phyloP scores from a whole-genome alignment of 768 basidiomycete species.

The Pleurotus eryngii region DNA sequence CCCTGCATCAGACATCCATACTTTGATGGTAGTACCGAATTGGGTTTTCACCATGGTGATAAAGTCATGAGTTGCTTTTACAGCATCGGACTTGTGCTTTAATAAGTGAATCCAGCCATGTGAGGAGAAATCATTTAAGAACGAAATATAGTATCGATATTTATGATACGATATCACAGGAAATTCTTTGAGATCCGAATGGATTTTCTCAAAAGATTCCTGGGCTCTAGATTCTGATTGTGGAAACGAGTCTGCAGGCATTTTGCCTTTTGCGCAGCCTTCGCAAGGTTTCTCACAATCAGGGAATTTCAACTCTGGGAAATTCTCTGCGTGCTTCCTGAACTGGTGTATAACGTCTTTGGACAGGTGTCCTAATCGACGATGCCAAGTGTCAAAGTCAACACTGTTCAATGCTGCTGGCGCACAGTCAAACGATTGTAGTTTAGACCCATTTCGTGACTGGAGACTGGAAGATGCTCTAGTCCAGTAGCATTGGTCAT shows the following conservation, averaged over 20 bases:
- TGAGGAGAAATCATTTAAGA: not conserved
- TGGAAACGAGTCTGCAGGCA: constrained; percentile 3
- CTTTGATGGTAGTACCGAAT: constrained; percentile 7
- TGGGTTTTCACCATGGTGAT: constrained; percentile 9
- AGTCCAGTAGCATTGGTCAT: not conserved
- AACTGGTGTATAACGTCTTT: not conserved
- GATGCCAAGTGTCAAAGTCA: not conserved
- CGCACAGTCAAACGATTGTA: no score
- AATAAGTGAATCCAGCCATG: constrained; percentile 5
- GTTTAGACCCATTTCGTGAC: not conserved
- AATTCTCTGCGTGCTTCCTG: not conserved
- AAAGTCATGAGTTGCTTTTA: constrained; percentile 2
- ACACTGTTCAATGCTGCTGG: not conserved
- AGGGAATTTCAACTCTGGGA: not conserved
- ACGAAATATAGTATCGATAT: not conserved
- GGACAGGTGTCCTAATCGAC: not conserved
- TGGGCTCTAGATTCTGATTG: not conserved
- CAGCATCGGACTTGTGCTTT: constrained; percentile 10
- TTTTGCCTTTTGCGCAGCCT: constrained; percentile 8
- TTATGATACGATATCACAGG: not conserved
- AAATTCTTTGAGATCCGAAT: constrained; percentile 5
- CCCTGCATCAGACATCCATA: constrained; percentile 10
- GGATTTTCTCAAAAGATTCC: not conserved
- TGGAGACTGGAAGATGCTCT: not conserved
- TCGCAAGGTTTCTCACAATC: not conserved